Percentiles rank a stretch among this genome's conserved stretches.
Conservation (phyloP, 2,329 filamentous ascomycete species). For the Chrysoporthe deuterocubensis region DNA sequence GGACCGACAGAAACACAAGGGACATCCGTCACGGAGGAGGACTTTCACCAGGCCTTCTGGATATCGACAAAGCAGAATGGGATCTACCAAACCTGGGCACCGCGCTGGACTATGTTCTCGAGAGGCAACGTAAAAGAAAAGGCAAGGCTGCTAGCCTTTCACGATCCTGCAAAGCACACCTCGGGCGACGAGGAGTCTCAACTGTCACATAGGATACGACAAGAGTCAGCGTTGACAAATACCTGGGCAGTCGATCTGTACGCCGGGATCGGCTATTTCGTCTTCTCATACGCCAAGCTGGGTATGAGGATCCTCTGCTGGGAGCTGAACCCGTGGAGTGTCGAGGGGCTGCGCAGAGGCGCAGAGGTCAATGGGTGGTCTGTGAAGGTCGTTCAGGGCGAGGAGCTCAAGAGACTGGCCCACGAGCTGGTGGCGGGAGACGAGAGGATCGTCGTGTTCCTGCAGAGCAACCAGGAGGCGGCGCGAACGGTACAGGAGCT, state of each 20-base stretch:
- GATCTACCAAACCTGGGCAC: constrained; percentile 84
- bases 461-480: constrained; percentile 68
- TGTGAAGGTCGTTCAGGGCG: constrained; percentile 55
- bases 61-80: constrained; percentile 77
- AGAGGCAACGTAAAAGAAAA: constrained; percentile 91
- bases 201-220: constrained; percentile 6
- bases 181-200: background rate
- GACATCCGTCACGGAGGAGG: constrained; percentile 42
- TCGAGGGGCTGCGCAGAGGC: constrained; percentile 80
- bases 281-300: constrained; percentile 77
- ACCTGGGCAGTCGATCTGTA: constrained; percentile 78
- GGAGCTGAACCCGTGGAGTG: constrained; percentile 88
- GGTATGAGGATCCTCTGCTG: constrained; percentile 80
- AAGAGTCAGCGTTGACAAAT: constrained; percentile 32
- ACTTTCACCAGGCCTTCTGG: constrained; percentile 77
- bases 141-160: constrained; percentile 68
- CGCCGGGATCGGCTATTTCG: constrained; percentile 92
- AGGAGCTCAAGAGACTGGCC: constrained; percentile 44
- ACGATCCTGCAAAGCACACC: constrained; percentile 27
- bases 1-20: constrained; percentile 50
- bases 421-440: constrained; percentile 45
- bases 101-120: constrained; percentile 91
- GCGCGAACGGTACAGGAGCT: constrained; percentile 45
- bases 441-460: constrained; percentile 67
- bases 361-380: constrained; percentile 71